These are phyloP conservation scores for Sphagnum magellanicum DNA, from an alignment of 228 moss, liverwort and hornwort genomes.

Conservation along the genomic window DNA sequence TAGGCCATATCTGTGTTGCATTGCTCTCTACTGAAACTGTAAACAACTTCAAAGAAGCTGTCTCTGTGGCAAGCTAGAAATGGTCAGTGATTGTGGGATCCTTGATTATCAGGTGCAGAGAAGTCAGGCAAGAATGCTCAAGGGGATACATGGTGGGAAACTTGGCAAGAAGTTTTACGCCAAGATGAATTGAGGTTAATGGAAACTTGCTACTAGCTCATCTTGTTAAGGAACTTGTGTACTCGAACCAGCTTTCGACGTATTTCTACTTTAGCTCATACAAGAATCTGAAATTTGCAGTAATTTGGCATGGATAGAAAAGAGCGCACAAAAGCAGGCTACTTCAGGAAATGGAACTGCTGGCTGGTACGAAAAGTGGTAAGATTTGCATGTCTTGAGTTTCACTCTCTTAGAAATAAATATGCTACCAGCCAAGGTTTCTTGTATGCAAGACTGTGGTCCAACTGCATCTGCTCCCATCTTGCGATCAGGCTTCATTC, in stretches of 20 bases:
- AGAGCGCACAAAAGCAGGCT: slow-evolving; percentile 96
- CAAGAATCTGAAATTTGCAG: slow-evolving; percentile 18
- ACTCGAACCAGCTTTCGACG: neutral
- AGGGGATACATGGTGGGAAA: slow-evolving; percentile 99
- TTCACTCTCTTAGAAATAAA: neutral
- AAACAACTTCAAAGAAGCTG: no score
- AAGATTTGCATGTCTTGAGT: slow-evolving; percentile 3
- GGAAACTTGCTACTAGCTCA: neutral
- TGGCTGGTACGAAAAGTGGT: slow-evolving; percentile 99
- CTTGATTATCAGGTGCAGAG: slow-evolving; percentile 73
- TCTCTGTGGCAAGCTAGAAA: no score
- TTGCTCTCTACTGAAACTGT: no score
- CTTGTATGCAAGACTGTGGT: neutral
- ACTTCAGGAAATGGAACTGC: slow-evolving; percentile 91
- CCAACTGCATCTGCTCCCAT: neutral
- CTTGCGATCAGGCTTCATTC: neutral
- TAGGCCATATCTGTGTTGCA: no score
- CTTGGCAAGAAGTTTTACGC: slow-evolving; percentile 90
- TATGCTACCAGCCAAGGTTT: neutral
- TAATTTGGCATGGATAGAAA: slow-evolving; percentile 95
- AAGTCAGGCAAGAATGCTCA: slow-evolving; percentile 93
- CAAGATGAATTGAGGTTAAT: slow-evolving; percentile 86
- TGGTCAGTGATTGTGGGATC: neutral
- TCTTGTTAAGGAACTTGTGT: neutral
- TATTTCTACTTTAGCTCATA: neutral